These are phyloP conservation scores for Dothidotthia symphoricarpi DNA, from an alignment of 2,329 filamentous ascomycete species.

Conservation along the genomic window DNA sequence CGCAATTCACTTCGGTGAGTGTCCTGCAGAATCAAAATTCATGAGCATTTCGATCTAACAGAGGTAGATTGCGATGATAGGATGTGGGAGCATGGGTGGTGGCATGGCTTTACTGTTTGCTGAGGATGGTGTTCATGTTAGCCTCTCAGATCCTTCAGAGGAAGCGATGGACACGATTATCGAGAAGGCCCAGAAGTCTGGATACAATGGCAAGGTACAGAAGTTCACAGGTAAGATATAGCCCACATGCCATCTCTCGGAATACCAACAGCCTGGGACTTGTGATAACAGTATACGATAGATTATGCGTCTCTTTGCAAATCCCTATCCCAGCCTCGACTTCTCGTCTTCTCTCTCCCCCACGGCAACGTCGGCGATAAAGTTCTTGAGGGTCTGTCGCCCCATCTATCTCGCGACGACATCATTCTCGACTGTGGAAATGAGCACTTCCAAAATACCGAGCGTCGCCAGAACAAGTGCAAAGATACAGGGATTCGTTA, in stretches of 20 bases:
- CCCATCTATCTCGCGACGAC: conserved; percentile 58
- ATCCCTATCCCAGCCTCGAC: conserved; percentile 49
- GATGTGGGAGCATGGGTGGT: conserved; percentile 60
- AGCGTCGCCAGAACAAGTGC: conserved; percentile 60
- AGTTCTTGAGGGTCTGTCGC: conserved; percentile 49
- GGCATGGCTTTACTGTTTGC: conserved; percentile 60
- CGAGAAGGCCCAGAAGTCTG: conserved; percentile 42
- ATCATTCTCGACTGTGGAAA: conserved; percentile 69
- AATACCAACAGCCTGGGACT: too few relatives aligned
- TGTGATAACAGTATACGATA: conserved; percentile 22
- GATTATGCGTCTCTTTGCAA: conserved; percentile 54
- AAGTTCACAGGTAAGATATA: conserved; percentile 37
- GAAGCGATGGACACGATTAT: conserved; percentile 49
- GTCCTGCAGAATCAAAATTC: neutral
- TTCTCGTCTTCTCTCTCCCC: conserved; percentile 55
- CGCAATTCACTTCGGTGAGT: conserved; percentile 29
- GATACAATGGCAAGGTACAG: conserved; percentile 40
- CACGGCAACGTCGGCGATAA: conserved; percentile 51
- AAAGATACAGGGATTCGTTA: conserved; percentile 60
- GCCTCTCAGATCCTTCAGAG: conserved; percentile 54
- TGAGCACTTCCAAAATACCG: conserved; percentile 64
- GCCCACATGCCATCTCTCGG: too few relatives aligned
- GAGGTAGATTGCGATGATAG: conserved; percentile 56
- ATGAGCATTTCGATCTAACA: conserved; percentile 4
- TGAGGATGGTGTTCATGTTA: conserved; percentile 56